Evolutionary conservation across 1,284 basidiomycete species (phyloP), one percentile per base, ranked within the genome.

Genomic region (Pholiota adiposa): DNA sequence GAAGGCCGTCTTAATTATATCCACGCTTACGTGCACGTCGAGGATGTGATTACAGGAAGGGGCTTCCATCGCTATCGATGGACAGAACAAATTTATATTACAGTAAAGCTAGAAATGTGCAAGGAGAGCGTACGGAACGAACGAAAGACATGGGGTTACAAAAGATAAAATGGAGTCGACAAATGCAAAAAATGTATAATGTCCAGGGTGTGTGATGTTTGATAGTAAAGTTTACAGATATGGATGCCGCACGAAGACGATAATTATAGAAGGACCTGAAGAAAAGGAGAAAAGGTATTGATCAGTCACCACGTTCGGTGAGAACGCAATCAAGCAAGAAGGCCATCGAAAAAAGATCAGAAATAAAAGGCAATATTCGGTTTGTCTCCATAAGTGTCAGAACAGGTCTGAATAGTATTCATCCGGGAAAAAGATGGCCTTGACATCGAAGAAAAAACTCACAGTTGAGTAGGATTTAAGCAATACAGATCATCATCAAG

Each of bases 401-500:
- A 76, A 77, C 76, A 77, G 76, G 76, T 77, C 76, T 77, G 76
- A 75, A 70, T 63, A 54, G 33, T 67, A 66, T 72, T 74, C 73
- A 75, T 75, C 75, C 63, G 65, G 14, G 36, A 52, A 61, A 64
- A 57, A 21, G 67, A 8, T 9, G 29, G 23, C 44, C 44, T 25
- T 12, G 23, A 27, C 4, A 27, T 16, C 11, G 54, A 67, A 61
- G 59, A 56, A 51, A 36, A 56, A 58, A 71, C 73, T 75, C 68
- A 76, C 73, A 52, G 57, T 59, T 58, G 58, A 59, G 51, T 19
- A 58, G 54, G 33, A 36, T 54, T n/a, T 44, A 50, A 52, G 57
- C 34, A 60, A 58, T 58, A 63, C 60, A 65, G 61, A 34, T 46
- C 51, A 25, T 53, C 54, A 34, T n/a, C 9, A 40, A 64, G 18